Evolutionary conservation across 2,329 filamentous ascomycete species (phyloP).

Genomic region (Cladosporium sp.): DNA sequence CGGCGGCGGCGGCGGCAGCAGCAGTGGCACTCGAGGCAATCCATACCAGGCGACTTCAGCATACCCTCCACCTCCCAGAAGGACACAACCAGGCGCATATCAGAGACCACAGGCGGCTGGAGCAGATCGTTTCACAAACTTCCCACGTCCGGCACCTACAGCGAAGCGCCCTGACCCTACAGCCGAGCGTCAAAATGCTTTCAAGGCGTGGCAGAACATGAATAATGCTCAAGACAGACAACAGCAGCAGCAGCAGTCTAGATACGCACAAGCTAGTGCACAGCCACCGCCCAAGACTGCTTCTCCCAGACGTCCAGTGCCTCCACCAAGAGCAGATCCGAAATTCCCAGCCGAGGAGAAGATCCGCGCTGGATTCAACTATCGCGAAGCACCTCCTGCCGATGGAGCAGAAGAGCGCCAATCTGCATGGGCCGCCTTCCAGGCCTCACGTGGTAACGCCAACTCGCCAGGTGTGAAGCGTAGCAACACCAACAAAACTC

Average conservation of each 20-base stretch:
- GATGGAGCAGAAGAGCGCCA: slow-evolving; percentile 33
- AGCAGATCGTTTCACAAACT: slow-evolving; percentile 49
- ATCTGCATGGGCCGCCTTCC: slow-evolving; percentile 39
- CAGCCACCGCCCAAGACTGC: slow-evolving; percentile 15
- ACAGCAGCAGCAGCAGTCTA: slow-evolving; percentile 25
- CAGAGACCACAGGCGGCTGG: slow-evolving; percentile 38
- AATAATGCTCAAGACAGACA: slow-evolving; percentile 39
- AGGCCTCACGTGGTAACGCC: slow-evolving; percentile 27
- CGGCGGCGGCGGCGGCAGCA: slow-evolving; percentile 23
- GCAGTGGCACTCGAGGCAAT: slow-evolving; percentile 33
- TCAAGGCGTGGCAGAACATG: slow-evolving; percentile 53
- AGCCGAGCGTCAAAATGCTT: slow-evolving; percentile 45
- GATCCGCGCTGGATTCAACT: slow-evolving; percentile 38
- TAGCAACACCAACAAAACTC: slow-evolving; percentile 42
- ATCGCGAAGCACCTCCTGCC: slow-evolving; percentile 25
- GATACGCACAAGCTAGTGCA: neutral
- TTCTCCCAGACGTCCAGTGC: slow-evolving; percentile 26
- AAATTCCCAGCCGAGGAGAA: slow-evolving; percentile 39
- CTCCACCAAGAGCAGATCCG: slow-evolving; percentile 35
- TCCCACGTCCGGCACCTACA: slow-evolving; percentile 32
- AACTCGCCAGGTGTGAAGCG: slow-evolving; percentile 34
- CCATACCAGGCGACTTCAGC: slow-evolving; percentile 43
- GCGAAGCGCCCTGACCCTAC: slow-evolving; percentile 40
- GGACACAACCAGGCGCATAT: slow-evolving; percentile 42
- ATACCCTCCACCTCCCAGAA: slow-evolving; percentile 46